These are phyloP conservation scores for Penicillium cosmopolitanum DNA, from an alignment of 495 filamentous ascomycete species.

Conservation along the genomic window DNA sequence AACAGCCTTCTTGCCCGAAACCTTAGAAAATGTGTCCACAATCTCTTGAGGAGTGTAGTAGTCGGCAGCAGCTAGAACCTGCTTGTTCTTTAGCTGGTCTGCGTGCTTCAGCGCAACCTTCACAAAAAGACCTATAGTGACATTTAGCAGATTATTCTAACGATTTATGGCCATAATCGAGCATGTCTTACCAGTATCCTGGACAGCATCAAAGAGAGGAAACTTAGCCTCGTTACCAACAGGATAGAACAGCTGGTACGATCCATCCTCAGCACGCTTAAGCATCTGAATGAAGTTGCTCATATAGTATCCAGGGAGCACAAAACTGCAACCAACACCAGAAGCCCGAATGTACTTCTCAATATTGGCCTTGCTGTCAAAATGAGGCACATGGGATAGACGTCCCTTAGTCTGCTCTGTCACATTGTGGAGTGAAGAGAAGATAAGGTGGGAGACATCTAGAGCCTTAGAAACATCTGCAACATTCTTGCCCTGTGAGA, in stretches of 20 bases:
- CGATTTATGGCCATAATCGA: not conserved
- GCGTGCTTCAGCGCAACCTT: constrained; percentile 44
- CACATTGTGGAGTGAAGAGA: constrained; percentile 28
- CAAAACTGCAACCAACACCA: constrained; percentile 56
- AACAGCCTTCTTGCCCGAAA: constrained; percentile 50
- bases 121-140: constrained; percentile 44
- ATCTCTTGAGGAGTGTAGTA: constrained; percentile 53
- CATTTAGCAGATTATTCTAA: not conserved
- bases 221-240: constrained; percentile 37
- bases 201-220: constrained; percentile 55
- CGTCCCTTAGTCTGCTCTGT: constrained; percentile 21
- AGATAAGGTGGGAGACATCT: constrained; percentile 30
- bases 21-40: constrained; percentile 50
- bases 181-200: constrained; percentile 52
- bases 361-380: constrained; percentile 43
- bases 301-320: constrained; percentile 65
- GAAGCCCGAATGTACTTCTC: constrained; percentile 44
- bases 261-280: constrained; percentile 23
- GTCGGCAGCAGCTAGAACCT: constrained; percentile 44
- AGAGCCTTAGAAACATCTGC: constrained; percentile 47
- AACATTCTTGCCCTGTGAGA: constrained; percentile 58
- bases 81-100: constrained; percentile 29
- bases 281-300: constrained; percentile 41
- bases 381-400: constrained; percentile 26
- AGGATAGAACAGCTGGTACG: constrained; percentile 21